Percentiles rank a stretch among this genome's conserved stretches.
Evolutionary conservation across 2,329 filamentous ascomycete genomes (phyloP).

Genomic region (Aspergillus bombycis): DNA sequence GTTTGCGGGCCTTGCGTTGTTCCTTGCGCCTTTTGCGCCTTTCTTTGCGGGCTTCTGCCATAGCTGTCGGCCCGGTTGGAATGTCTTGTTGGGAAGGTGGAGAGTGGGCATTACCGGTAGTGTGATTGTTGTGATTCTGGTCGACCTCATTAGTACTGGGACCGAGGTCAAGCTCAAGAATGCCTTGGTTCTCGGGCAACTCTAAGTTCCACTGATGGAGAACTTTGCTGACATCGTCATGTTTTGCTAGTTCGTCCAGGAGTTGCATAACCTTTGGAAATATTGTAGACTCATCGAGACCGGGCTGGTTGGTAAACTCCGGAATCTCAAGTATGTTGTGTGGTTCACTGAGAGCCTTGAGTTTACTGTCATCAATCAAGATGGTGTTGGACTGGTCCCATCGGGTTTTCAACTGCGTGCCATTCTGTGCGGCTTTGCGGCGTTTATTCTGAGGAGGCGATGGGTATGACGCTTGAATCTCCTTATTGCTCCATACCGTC

Average conservation of each 20-base stretch:
- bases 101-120: not conserved
- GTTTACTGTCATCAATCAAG: constrained; percentile 79
- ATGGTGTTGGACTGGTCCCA: constrained; percentile 90
- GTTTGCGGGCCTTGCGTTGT: constrained; percentile 26
- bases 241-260: constrained; percentile 54
- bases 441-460: constrained; percentile 4
- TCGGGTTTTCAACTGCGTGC: constrained; percentile 49
- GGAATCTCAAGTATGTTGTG: constrained; percentile 80
- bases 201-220: constrained; percentile 39
- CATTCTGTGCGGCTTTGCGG: constrained; percentile 7
- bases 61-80: constrained; percentile 9
- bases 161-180: constrained; percentile 28
- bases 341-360: constrained; percentile 83
- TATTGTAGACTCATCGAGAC: constrained; percentile 46
- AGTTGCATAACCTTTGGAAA: constrained; percentile 56
- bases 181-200: constrained; percentile 9
- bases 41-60: constrained; percentile 20
- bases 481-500: constrained; percentile 65
- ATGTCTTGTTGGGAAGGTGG: not conserved
- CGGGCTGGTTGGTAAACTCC: constrained; percentile 64
- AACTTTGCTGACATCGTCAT: constrained; percentile 52
- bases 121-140: not conserved
- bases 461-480: constrained; percentile 49
- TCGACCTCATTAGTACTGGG: not conserved
- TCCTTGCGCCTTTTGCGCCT: constrained; percentile 21